A percentile compares a stretch with the other conserved stretches of the same genome.
phyloP scores from a whole-genome alignment of 2,329 filamentous ascomycete species.

The Decorospora gaudefroyi region DNA sequence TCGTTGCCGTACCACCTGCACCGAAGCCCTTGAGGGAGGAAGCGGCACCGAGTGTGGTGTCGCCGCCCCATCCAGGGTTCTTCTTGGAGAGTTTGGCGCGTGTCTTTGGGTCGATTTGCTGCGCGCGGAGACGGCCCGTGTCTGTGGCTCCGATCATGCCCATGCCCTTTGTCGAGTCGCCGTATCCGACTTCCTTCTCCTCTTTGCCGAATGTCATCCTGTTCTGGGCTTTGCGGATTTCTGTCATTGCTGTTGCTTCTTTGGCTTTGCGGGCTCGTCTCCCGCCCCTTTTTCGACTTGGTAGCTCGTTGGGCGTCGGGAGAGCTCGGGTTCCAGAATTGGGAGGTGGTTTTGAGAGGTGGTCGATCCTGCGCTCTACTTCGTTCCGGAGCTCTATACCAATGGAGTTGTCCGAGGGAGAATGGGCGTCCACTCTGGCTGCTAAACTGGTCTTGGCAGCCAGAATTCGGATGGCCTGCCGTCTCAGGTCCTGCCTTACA shows the following conservation, averaged over 20 bases:
- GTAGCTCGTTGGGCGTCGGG: conserved; percentile 93
- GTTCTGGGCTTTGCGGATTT: conserved; percentile 94
- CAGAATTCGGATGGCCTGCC: conserved; percentile 93
- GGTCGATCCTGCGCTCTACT: conserved; percentile 84
- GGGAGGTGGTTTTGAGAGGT: conserved; percentile 86
- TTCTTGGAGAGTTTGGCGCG: conserved; percentile 92
- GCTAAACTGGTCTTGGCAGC: conserved; percentile 93
- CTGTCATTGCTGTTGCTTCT: conserved; percentile 95
- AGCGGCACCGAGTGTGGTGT: conserved; percentile 54
- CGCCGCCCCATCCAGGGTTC: conserved; percentile 91
- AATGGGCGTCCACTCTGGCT: conserved; percentile 84
- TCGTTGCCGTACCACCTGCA: conserved; percentile 64
- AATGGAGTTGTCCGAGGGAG: conserved; percentile 78
- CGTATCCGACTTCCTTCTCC: conserved; percentile 91
- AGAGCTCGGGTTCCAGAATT: conserved; percentile 87
- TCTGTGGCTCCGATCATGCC: conserved; percentile 93
- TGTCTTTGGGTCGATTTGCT: conserved; percentile 91
- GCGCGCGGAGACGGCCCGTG: conserved; percentile 83
- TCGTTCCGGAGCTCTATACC: conserved; percentile 81
- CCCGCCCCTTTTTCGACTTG: conserved; percentile 87
- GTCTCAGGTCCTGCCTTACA: conserved; percentile 84
- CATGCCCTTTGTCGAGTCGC: conserved; percentile 82
- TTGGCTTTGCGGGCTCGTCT: conserved; percentile 90
- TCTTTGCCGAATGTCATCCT: conserved; percentile 95
- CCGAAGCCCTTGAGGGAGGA: conserved; percentile 82